phyloP scores from a whole-genome alignment of 1,139 yeast species.

The Suhomyces chickasaworum region DNA sequence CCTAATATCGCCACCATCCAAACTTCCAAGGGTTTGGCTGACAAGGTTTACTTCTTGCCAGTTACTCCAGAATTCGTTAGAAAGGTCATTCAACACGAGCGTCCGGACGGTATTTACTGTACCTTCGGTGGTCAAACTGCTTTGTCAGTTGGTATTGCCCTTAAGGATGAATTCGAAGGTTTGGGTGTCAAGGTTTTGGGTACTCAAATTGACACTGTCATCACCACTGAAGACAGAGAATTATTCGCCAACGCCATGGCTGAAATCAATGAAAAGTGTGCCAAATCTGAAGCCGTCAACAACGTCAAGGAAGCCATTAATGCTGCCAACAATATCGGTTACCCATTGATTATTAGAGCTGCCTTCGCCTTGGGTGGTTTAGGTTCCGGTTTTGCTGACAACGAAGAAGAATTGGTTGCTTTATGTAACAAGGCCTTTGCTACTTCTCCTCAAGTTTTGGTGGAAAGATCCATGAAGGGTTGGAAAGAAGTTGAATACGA shows the following conservation, averaged over 20 bases:
- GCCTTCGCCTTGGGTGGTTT: constrained; percentile 97
- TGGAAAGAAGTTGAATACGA: constrained; percentile 99
- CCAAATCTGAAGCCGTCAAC: constrained; percentile 84
- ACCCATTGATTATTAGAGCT: constrained; percentile 96
- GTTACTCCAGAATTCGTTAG: constrained; percentile 96
- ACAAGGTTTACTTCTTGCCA: constrained; percentile 94
- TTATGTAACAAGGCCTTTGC: constrained; percentile 93
- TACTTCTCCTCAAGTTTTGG: constrained; percentile 92
- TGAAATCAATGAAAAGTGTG: constrained; percentile 92
- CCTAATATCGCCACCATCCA: constrained; percentile 99
- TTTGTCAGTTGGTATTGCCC: constrained; percentile 87
- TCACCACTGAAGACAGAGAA: constrained; percentile 97
- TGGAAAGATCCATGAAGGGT: constrained; percentile 97
- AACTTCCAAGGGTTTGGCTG: constrained; percentile 97
- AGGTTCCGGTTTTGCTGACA: constrained; percentile 97
- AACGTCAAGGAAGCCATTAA: constrained; percentile 75
- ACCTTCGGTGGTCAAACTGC: constrained; percentile 99
- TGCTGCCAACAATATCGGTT: constrained; percentile 87
- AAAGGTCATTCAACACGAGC: constrained; percentile 90
- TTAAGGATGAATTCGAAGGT: constrained; percentile 91
- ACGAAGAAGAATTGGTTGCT: constrained; percentile 77
- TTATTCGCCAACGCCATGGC: constrained; percentile 93
- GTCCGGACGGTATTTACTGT: constrained; percentile 95
- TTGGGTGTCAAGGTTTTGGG: constrained; percentile 95
- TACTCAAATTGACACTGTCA: constrained; percentile 93